These are phyloP conservation scores for Magnaporthiopsis incrustans DNA, from an alignment of 2,329 filamentous ascomycete genomes.

Conservation along the genomic window DNA sequence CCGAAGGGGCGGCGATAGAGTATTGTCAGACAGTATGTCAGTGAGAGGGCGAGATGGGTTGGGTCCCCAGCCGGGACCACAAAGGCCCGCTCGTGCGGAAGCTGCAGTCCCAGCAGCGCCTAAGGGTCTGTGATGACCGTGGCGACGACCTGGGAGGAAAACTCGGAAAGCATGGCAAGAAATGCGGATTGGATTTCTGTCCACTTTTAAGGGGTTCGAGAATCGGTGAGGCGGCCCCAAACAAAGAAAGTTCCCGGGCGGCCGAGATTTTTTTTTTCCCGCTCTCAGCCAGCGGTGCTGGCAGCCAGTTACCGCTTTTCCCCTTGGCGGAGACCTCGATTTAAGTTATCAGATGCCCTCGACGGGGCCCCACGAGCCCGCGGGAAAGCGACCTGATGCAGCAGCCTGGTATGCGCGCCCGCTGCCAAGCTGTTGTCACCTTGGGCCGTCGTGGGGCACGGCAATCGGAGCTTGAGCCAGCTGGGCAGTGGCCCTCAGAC, in stretches of 20 bases:
- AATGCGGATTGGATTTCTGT: background rate
- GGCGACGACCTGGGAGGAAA: background rate
- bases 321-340: background rate
- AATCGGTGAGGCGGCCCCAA: too few species aligned
- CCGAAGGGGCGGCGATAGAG: background rate
- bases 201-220: background rate
- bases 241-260: background rate
- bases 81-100: background rate
- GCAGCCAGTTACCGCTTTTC: slow-evolving; percentile 3
- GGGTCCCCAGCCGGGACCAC: background rate
- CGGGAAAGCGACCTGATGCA: background rate
- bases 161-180: background rate
- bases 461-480: background rate
- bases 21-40: background rate
- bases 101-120: background rate
- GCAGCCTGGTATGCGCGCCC: background rate
- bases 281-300: background rate
- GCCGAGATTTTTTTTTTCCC: background rate
- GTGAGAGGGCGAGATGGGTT: background rate
- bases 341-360: slow-evolving; percentile 6
- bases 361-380: background rate
- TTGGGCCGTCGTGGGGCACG: background rate
- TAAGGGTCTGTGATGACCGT: background rate
- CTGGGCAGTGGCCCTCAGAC: background rate
- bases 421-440: background rate